These are phyloP conservation scores for Crithidia fasciculata DNA, from an alignment of 208 protist species.

Conservation along the genomic window DNA sequence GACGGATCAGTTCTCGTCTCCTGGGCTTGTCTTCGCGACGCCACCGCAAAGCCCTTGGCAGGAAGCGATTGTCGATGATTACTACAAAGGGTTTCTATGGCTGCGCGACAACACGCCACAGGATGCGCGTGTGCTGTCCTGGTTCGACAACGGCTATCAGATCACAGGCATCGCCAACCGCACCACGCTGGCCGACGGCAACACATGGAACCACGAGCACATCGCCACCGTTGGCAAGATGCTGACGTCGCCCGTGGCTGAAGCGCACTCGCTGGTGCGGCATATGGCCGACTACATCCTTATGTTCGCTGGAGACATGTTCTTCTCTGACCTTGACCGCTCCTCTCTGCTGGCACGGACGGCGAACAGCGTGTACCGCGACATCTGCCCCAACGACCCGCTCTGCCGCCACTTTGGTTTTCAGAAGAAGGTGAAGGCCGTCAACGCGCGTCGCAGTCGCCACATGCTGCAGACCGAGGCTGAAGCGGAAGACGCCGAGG, in stretches of 20 bases:
- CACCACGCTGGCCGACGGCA: slow-evolving; percentile 97
- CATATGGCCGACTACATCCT: slow-evolving; percentile 98
- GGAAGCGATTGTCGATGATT: slow-evolving; percentile 95
- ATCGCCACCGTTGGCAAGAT: slow-evolving; percentile 97
- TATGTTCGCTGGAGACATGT: slow-evolving; percentile 52
- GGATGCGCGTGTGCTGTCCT: slow-evolving; percentile 95
- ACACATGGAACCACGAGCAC: slow-evolving; percentile 99
- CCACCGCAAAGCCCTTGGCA: slow-evolving; percentile 27
- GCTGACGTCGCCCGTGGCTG: slow-evolving; percentile 83
- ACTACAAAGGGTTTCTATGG: slow-evolving; percentile 97
- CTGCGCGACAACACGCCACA: slow-evolving; percentile 93
- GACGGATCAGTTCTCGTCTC: slow-evolving; percentile 16
- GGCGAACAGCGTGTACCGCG: slow-evolving; percentile 77
- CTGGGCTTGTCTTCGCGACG: slow-evolving; percentile 33
- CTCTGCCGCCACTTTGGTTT: slow-evolving; percentile 61
- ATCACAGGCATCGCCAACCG: slow-evolving; percentile 96
- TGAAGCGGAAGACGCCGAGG: background rate
- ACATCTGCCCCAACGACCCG: slow-evolving; percentile 77
- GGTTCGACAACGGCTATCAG: slow-evolving; percentile 99
- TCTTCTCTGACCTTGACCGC: slow-evolving; percentile 49
- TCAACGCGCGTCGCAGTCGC: background rate
- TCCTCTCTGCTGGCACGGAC: slow-evolving; percentile 69
- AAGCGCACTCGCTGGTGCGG: slow-evolving; percentile 92
- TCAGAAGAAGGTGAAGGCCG: slow-evolving; percentile 1
- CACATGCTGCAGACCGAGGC: background rate